Base-by-base conservation (phyloP, 2,329 filamentous ascomycete genomes). In the Alternaria metachromatica region DNA sequence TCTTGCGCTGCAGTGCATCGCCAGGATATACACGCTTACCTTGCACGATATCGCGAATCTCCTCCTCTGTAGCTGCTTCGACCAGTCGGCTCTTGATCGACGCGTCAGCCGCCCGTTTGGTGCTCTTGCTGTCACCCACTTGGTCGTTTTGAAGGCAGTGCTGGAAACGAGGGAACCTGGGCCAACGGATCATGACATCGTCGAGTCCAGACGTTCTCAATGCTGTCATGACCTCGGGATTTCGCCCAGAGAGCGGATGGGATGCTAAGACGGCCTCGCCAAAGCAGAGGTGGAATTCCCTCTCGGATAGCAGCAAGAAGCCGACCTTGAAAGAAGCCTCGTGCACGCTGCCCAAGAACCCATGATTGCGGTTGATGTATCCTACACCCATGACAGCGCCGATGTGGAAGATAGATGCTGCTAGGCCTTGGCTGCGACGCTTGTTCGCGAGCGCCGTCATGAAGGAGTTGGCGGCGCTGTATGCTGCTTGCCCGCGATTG, bases 391-490 rank as follows among this genome's bases (percentile, higher is more conserved):
- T 9, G 20, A 59, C 20, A 10, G 37, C 10, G 10, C 57, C 57
- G 6, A 59, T 46, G n/a, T 44, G 11, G 6, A 59, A 21, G 6
- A 23, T 15, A 7, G 56, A 59, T 6, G 33, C 48, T 8, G 33
- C 23, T 9, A 23, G 65, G 0, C 83, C 83, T 3, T 79, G 76
- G 1, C 65, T 65, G 0, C 80, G 65, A 6, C 84, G 72, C 25
- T 82, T 75, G 2, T 62, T 54, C 0, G 79, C 81, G 1, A 86
- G 65, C 1, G 66, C 66, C 10, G 66, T 66, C 79, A 86, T 82
- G 68, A 72, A 76, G 1, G 56, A 50, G 63, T 86, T 86, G 5
- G 81, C 83, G 0, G 83, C 81, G 1, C 73, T 69, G 60, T 87
- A 87, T 62, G 80, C 83, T 5, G 79, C 66, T 63, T 87, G 85